These are phyloP conservation scores for Coemansia pectinata DNA, from an alignment of 192 early-diverging fungal genomes.

Conservation along the genomic window DNA sequence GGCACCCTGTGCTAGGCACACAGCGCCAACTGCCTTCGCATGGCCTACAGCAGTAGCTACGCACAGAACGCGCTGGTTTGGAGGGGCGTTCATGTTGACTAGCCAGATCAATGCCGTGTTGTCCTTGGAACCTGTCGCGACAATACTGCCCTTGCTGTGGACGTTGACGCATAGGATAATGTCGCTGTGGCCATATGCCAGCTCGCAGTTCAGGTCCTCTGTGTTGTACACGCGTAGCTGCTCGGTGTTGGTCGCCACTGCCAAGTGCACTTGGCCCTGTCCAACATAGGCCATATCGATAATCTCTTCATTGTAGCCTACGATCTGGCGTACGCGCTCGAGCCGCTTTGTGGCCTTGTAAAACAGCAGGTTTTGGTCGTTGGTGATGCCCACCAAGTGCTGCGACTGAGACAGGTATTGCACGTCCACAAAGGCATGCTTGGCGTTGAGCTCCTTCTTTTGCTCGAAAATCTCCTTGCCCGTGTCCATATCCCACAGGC, in stretches of 20 bases:
- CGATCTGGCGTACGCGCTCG: slow-evolving; percentile 75
- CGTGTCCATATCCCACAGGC: slow-evolving; percentile 83
- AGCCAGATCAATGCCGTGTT: slow-evolving; percentile 82
- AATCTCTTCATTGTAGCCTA: slow-evolving; percentile 97
- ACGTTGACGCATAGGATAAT: slow-evolving; percentile 81
- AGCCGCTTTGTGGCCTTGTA: slow-evolving; percentile 61
- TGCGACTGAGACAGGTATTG: slow-evolving; percentile 61
- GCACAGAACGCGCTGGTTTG: slow-evolving; percentile 60
- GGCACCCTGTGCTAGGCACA: slow-evolving; percentile 71
- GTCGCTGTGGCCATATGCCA: slow-evolving; percentile 87
- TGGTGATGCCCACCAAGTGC: slow-evolving; percentile 73
- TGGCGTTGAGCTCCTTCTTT: slow-evolving; percentile 67
- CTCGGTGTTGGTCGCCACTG: slow-evolving; percentile 92
- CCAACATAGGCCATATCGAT: slow-evolving; percentile 85
- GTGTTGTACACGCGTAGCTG: slow-evolving; percentile 88
- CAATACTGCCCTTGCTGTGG: slow-evolving; percentile 64
- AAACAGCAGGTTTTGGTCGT: slow-evolving; percentile 89
- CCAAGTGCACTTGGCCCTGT: slow-evolving; percentile 68
- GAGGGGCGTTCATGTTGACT: slow-evolving; percentile 62
- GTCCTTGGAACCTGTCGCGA: slow-evolving; percentile 93
- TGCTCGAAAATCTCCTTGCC: slow-evolving; percentile 73
- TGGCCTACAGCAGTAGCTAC: slow-evolving; percentile 84
- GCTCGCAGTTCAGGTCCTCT: slow-evolving; percentile 73
- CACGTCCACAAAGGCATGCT: slow-evolving; percentile 75
- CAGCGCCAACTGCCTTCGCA: slow-evolving; percentile 89